Evolutionary conservation across 768 basidiomycete genomes (phyloP).

Genomic region (Mycena belliarum): DNA sequence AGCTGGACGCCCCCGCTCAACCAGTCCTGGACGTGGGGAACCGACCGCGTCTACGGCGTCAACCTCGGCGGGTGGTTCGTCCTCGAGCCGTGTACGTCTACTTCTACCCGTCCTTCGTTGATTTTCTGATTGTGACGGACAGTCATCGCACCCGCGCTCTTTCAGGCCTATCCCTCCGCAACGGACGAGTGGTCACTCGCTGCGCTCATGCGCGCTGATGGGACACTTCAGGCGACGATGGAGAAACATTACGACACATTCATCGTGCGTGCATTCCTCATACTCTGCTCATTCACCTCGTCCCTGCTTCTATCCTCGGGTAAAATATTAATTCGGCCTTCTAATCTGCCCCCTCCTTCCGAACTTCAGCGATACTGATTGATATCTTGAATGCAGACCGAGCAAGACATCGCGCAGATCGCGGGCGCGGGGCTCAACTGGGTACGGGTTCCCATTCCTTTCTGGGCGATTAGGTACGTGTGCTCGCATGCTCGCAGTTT

Average conservation of each 20-base stretch:
- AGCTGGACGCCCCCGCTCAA: slow-evolving; percentile 62
- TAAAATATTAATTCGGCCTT: too few species aligned
- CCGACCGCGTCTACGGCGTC: slow-evolving; percentile 41
- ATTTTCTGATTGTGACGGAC: neutral
- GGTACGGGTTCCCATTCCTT: too few species aligned
- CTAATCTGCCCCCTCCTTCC: too few species aligned
- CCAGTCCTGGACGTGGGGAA: slow-evolving; percentile 55
- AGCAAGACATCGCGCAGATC: too few species aligned
- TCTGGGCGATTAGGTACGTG: too few species aligned
- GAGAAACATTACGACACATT: slow-evolving; percentile 76
- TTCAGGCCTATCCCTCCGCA: slow-evolving; percentile 61
- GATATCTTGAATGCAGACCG: too few species aligned
- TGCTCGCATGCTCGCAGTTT: too few species aligned
- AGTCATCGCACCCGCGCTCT: slow-evolving; percentile 65
- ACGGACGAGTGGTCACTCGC: slow-evolving; percentile 79
- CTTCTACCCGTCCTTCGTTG: slow-evolving; percentile 18
- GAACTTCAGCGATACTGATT: too few species aligned
- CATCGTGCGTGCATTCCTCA: too few species aligned
- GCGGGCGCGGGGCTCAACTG: too few species aligned
- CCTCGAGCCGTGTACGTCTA: slow-evolving; percentile 48
- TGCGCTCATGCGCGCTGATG: slow-evolving; percentile 62
- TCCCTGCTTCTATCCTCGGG: too few species aligned
- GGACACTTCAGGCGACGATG: slow-evolving; percentile 50
- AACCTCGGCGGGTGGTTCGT: slow-evolving; percentile 69
- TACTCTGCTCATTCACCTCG: too few species aligned